Evolutionary conservation across 768 basidiomycete genomes (phyloP).

Genomic region (Daedalea quercina): DNA sequence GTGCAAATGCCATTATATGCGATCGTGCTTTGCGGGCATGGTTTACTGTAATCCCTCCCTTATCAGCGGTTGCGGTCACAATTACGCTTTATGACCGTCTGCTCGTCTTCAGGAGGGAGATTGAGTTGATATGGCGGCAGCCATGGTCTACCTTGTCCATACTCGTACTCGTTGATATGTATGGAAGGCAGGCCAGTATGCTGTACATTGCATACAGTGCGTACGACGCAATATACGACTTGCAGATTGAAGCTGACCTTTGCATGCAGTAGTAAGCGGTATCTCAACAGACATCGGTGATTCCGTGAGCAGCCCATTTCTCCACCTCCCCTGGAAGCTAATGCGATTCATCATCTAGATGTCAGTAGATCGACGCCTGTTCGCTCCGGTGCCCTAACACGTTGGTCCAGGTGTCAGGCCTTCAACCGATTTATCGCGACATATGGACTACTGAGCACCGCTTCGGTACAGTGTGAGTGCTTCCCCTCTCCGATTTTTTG

Average conservation of each 20-base stretch:
- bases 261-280: neutral
- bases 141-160: neutral
- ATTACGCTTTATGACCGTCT: neutral
- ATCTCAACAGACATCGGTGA: neutral
- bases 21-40: too few relatives aligned
- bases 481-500: neutral
- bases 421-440: neutral
- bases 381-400: neutral
- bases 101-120: neutral
- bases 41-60: neutral
- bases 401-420: neutral
- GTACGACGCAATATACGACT: neutral
- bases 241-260: neutral
- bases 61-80: neutral
- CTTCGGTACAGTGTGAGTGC: neutral
- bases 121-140: conserved; percentile 1
- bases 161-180: neutral
- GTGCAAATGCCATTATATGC: neutral
- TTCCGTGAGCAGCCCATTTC: too few relatives aligned
- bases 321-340: neutral
- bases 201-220: conserved; percentile 1
- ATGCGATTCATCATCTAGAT: neutral
- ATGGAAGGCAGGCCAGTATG: conserved; percentile 1
- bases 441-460: neutral
- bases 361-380: neutral